Conservation (phyloP, 768 basidiomycete species). For the Suillus plorans region DNA sequence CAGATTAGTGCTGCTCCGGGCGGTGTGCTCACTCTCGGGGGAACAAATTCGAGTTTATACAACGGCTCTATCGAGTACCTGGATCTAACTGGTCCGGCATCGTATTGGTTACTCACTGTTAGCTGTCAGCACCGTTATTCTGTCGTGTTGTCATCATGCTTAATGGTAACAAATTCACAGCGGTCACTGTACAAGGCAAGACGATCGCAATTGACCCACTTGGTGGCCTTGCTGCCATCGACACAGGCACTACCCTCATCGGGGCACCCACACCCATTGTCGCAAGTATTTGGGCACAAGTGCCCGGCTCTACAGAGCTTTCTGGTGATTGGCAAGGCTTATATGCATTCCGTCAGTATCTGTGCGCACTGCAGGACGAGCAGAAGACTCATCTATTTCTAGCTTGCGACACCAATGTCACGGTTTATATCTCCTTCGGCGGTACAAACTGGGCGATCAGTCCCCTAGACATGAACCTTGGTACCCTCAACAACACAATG, state of each 20-base stretch:
- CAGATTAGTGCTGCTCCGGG: constrained; percentile 47
- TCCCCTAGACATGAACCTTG: constrained; percentile 78
- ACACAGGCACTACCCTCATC: constrained; percentile 94
- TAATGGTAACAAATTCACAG: constrained; percentile 33
- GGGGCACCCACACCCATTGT: constrained; percentile 75
- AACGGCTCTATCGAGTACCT: constrained; percentile 70
- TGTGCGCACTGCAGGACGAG: neutral
- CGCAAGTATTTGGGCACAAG: constrained; percentile 58
- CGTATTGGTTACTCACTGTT: constrained; percentile 60
- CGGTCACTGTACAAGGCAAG: constrained; percentile 58
- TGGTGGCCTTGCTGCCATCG: constrained; percentile 68
- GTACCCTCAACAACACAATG: constrained; percentile 34
- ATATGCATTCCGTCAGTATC: constrained; percentile 70
- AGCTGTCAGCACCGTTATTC: constrained; percentile 38
- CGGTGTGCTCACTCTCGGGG: constrained; percentile 74
- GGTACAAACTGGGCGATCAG: constrained; percentile 77
- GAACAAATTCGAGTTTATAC: constrained; percentile 57
- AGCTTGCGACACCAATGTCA: constrained; percentile 70
- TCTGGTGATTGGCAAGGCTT: constrained; percentile 56
- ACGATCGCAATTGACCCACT: constrained; percentile 44
- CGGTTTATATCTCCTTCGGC: constrained; percentile 71
- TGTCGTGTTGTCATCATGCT: neutral
- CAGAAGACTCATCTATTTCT: constrained; percentile 7
- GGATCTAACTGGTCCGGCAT: constrained; percentile 32
- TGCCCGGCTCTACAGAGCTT: constrained; percentile 55